A percentile compares a stretch with the other conserved stretches of the same genome.
These are phyloP conservation scores for Centaurea solstitialis DNA, from an alignment of 129 eudicot genomes.

Conservation along the genomic window DNA sequence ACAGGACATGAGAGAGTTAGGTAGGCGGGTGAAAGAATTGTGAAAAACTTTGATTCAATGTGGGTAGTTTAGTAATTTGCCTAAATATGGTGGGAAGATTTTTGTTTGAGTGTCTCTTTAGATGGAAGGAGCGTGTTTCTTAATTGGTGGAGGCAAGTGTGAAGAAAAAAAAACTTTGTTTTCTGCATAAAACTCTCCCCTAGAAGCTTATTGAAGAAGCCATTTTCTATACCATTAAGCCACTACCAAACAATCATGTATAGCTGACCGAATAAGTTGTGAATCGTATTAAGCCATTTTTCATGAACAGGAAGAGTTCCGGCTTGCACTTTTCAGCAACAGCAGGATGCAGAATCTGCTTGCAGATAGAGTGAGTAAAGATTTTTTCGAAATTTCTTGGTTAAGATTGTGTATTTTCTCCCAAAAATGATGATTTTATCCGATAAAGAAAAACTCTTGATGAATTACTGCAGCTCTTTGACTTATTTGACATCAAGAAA, in stretches of 20 bases:
- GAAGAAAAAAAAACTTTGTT: too few relatives aligned
- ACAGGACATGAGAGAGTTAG: background rate
- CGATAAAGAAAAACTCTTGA: background rate
- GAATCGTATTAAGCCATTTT: background rate
- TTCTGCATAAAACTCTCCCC: too few relatives aligned
- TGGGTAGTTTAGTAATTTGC: background rate
- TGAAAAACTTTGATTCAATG: background rate
- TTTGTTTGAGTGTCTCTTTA: too few relatives aligned
- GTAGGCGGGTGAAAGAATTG: background rate
- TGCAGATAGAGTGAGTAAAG: conserved; percentile 66
- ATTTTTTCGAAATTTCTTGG: background rate
- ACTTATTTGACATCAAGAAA: conserved; percentile 69
- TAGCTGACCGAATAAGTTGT: too few relatives aligned
- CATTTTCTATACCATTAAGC: too few relatives aligned
- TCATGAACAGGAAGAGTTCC: conserved; percentile 73
- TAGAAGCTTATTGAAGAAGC: too few relatives aligned
- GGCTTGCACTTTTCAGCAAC: conserved; percentile 69
- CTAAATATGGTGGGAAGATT: background rate
- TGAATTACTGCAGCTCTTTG: conserved; percentile 58
- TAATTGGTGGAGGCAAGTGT: too few relatives aligned
- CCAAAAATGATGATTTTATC: background rate
- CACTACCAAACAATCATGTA: too few relatives aligned
- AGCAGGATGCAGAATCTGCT: conserved; percentile 54
- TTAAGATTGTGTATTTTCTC: background rate
- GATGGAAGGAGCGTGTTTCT: too few relatives aligned